Base-by-base conservation (phyloP, 257 asterid species). In the Plantago ovata region DNA sequence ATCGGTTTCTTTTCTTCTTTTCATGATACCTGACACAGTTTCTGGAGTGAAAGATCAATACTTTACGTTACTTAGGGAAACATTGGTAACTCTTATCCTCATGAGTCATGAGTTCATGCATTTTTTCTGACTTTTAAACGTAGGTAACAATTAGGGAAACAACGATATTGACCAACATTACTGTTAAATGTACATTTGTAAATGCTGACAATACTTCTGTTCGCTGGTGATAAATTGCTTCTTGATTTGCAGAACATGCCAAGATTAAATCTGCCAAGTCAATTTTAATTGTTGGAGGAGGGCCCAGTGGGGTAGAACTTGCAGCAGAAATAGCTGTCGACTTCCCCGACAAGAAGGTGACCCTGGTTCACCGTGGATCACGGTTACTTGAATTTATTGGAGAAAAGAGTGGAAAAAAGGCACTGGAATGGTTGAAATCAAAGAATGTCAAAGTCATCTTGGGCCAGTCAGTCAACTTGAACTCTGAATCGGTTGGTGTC, bases 271-370 rank as follows among this genome's bases (percentile, higher is more conserved):
- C 87, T 0, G 77, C 98, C 3, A 67, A 72, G 43, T 78, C 89
- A 3, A 64, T 90, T 24, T 68, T 90, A 75, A 69, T 87, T 51
- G 74, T 90, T 52, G 96, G 98, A 70, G 98, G 98, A 18, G 98
- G 98, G 10, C 96, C 98, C 50, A 75, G 78, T 18, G 96, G 98
- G 56, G 98, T 90, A 13, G 98, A 90, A 67, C 77, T 90, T n/a
- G 98, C 98, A 58, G 80, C 69, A 60, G 98, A 90, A 69, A 81
- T 90, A 45, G 60, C 73, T 18, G 82, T 63, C 14, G 87, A 86
- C 71, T 90, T 79, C 71, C 95, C 98, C 19, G 96, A 70, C 19
- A 87, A 87, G 76, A 90, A 87, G 73, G 86, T 84, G 19, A 83
- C 79, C 0, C 74, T 87, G 56, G 89, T 84, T 76, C 96, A 87